Percentiles rank a stretch among this genome's conserved stretches.
These are phyloP conservation scores for Rubia yunnanensis DNA, from an alignment of 257 asterid species.

Conservation along the genomic window DNA sequence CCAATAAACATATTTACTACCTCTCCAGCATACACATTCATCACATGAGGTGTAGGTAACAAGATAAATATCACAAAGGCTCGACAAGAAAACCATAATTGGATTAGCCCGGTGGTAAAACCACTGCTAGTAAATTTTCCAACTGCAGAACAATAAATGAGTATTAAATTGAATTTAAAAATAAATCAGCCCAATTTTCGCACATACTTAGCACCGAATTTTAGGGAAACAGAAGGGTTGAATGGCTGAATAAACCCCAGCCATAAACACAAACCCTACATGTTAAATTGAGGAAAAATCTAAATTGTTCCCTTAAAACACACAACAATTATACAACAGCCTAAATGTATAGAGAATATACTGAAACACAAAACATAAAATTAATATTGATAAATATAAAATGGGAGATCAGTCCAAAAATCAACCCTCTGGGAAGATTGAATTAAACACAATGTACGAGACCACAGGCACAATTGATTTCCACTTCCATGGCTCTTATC, in stretches of 20 bases:
- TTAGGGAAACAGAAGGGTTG: neutral
- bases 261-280: neutral
- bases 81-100: neutral
- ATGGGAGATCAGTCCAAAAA: too few relatives aligned
- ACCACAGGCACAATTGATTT: too few relatives aligned
- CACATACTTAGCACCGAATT: neutral
- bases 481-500: too few relatives aligned
- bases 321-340: neutral
- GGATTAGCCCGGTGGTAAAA: neutral
- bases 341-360: too few relatives aligned
- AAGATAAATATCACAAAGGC: too few relatives aligned
- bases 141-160: neutral
- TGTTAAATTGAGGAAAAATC: too few relatives aligned
- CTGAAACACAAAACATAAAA: too few relatives aligned
- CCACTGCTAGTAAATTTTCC: neutral
- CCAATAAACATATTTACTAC: slow-evolving; percentile 19
- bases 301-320: neutral
- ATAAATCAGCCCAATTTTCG: neutral
- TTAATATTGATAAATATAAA: too few relatives aligned
- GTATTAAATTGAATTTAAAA: neutral
- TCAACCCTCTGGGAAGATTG: too few relatives aligned
- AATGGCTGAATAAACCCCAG: neutral
- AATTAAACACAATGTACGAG: too few relatives aligned
- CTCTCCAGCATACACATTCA: slow-evolving; percentile 82
- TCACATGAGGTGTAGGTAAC: slow-evolving; percentile 81